Conservation (phyloP, 1,284 basidiomycete genomes). For the Tilletia setariae region DNA sequence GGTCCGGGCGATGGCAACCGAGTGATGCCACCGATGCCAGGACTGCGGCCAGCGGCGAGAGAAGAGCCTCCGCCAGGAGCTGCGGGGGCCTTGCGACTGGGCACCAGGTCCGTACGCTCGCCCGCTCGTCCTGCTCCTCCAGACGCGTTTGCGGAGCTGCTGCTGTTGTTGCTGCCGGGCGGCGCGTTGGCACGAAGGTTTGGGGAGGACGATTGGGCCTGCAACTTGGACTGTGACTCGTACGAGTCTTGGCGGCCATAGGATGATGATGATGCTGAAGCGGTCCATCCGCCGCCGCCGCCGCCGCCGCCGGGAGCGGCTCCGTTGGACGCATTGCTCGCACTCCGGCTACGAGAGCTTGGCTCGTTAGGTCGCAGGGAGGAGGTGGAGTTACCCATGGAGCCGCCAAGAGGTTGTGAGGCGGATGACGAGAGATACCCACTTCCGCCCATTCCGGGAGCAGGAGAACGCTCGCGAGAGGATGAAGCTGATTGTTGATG, state of each 20-base stretch:
- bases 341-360: not conserved
- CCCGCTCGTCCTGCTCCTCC: not conserved
- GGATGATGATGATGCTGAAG: conserved; percentile 2
- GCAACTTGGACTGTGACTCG: not conserved
- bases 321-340: conserved; percentile 8
- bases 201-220: conserved; percentile 1
- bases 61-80: conserved; percentile 27
- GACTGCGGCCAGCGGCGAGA: not conserved
- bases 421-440: not conserved
- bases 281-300: not conserved
- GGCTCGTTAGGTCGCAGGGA: conserved; percentile 11
- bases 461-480: not conserved
- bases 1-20: conserved; percentile 16
- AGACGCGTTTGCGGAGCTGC: not conserved
- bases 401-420: conserved; percentile 3
- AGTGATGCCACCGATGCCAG: not conserved
- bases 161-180: not conserved
- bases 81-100: conserved; percentile 44
- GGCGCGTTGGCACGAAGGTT: not conserved
- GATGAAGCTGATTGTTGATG: not conserved
- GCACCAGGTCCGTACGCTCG: conserved; percentile 31
- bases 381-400: not conserved
- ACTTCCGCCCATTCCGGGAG: not conserved
- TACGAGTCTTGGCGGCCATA: conserved; percentile 16
- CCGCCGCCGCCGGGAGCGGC: not conserved